phyloP scores from a whole-genome alignment of 208 protist genomes.

The Wallacemonas collosoma region DNA sequence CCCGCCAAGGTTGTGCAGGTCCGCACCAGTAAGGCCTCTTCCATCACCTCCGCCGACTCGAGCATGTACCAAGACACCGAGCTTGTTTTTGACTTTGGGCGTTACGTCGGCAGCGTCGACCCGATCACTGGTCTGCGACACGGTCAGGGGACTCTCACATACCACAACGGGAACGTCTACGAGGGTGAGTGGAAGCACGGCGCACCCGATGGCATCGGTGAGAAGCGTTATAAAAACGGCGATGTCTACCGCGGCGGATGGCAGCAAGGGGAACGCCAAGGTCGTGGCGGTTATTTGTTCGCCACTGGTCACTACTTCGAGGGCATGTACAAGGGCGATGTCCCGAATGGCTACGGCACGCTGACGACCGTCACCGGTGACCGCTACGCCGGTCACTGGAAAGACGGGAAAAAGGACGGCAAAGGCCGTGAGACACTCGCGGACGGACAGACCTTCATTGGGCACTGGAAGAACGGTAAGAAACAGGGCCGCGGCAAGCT shows the following conservation, averaged over 20 bases:
- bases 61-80: slow-evolving; percentile 25
- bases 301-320: slow-evolving; percentile 70
- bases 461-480: slow-evolving; percentile 60
- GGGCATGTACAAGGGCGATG: slow-evolving; percentile 69
- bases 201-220: slow-evolving; percentile 60
- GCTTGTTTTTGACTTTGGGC: slow-evolving; percentile 63
- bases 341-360: slow-evolving; percentile 66
- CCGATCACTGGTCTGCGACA: slow-evolving; percentile 46
- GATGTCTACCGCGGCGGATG: slow-evolving; percentile 80
- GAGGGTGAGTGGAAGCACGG: slow-evolving; percentile 71
- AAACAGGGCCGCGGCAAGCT: slow-evolving; percentile 71
- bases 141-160: slow-evolving; percentile 62
- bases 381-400: slow-evolving; percentile 66
- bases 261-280: slow-evolving; percentile 54
- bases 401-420: slow-evolving; percentile 55
- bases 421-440: slow-evolving; percentile 63
- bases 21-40: slow-evolving; percentile 21
- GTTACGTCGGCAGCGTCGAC: slow-evolving; percentile 62
- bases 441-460: slow-evolving; percentile 64
- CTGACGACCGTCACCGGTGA: slow-evolving; percentile 61
- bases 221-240: slow-evolving; percentile 75
- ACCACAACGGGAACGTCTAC: slow-evolving; percentile 82
- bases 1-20: slow-evolving; percentile 14
- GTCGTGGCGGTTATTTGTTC: slow-evolving; percentile 64
- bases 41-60: slow-evolving; percentile 23